These are phyloP conservation scores for Dryas integrifolia DNA, from an alignment of 331 rosid genomes.

Conservation along the genomic window DNA sequence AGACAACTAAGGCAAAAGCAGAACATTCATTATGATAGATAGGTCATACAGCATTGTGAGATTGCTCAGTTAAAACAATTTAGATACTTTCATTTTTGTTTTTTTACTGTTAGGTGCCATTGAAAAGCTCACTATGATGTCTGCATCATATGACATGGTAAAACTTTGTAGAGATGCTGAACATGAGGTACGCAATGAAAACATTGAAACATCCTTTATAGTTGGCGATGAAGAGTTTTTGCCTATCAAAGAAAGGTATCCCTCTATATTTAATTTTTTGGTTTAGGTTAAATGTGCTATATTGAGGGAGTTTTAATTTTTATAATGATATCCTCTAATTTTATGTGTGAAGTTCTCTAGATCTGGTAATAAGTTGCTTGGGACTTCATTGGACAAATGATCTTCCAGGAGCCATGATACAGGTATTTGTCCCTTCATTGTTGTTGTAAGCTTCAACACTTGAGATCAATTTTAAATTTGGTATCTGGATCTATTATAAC, in stretches of 20 bases:
- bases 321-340: conserved; percentile 11
- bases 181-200: conserved; percentile 25
- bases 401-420: conserved; percentile 99
- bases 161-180: conserved; percentile 54
- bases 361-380: conserved; percentile 86
- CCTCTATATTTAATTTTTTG: conserved; percentile 12
- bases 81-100: background rate
- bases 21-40: background rate
- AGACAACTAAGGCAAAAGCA: background rate
- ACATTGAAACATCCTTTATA: conserved; percentile 55
- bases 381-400: conserved; percentile 99
- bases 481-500: background rate
- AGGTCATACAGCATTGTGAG: background rate
- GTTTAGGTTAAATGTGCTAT: conserved; percentile 8
- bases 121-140: conserved; percentile 79
- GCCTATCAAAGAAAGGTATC: conserved; percentile 77
- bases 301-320: conserved; percentile 16
- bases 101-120: conserved; percentile 52
- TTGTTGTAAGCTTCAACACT: background rate
- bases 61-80: background rate
- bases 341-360: conserved; percentile 66
- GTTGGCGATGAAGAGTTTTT: conserved; percentile 89
- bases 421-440: conserved; percentile 37
- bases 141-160: conserved; percentile 74
- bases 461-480: background rate